Base-by-base conservation (phyloP, 345 rosid species). In the Camelina sativa region DNA sequence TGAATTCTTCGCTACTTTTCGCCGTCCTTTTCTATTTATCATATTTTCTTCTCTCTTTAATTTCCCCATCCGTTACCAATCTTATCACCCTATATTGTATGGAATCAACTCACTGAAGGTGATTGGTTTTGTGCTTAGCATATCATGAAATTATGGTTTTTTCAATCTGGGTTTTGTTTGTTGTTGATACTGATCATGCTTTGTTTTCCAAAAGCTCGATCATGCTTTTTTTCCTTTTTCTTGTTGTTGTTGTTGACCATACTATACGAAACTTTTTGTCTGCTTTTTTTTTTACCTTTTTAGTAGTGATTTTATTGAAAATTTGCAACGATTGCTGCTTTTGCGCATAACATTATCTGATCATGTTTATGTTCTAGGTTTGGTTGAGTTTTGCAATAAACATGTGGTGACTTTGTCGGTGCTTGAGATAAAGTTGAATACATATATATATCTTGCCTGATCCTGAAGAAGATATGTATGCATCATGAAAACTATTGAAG, bases 1-100 rank as follows among this genome's bases (percentile, higher is more conserved):
- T 76, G 63, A 61, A 76, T 68, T 65, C 61, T 48, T 69, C 41
- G 12, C 40, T n/a, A 32, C 55, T 28, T 46, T 55, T 65, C 37
- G 35, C 77, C 67, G 64, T 56, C 38, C 46, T 58, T 67, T 59
- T 75, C 73, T 13, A 37, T 59, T 44, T 25, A 16, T 73, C 13
- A 62, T 53, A 28, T 20, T 59, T 61, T 47, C 9, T 52, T 50
- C 54, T 19, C 65, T 54, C 12, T 20, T 20, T 32, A 2, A 48
- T 57, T 41, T 44, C 68, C 56, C 15, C 62, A 54, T 67, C 61
- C 22, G 37, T 38, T 38, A 38, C 11, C 43, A 38, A 48, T 52
- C 50, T 22, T 34, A 22, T 52, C 43, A 57, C 25, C 5, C 55
- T 16, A 16, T 25, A 25, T 48, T 48, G 20, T 44, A 7, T 12